phyloP scores from a whole-genome alignment of 345 rosid genomes.

The Corchorus olitorius region DNA sequence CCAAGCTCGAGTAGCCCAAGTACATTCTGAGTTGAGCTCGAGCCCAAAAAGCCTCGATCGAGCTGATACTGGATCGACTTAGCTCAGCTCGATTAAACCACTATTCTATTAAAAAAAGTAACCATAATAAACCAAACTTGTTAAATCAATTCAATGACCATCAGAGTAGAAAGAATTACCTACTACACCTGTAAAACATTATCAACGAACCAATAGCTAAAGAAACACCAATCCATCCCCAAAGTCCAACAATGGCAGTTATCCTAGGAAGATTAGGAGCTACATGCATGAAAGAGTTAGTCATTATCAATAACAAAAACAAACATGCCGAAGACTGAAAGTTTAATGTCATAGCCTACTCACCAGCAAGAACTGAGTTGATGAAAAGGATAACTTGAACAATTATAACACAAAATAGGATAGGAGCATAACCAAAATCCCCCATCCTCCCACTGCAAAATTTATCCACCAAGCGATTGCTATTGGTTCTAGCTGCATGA shows the following conservation, averaged over 20 bases:
- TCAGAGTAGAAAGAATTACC: conserved; percentile 51
- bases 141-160: conserved; percentile 14
- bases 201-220: conserved; percentile 58
- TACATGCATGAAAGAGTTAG: conserved; percentile 36
- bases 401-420: conserved; percentile 56
- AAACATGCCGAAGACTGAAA: conserved; percentile 9
- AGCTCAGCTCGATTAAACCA: too few relatives aligned
- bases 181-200: conserved; percentile 69
- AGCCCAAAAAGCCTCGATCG: too few relatives aligned
- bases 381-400: conserved; percentile 56
- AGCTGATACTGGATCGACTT: too few relatives aligned
- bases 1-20: too few relatives aligned
- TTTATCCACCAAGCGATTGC: conserved; percentile 46
- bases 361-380: conserved; percentile 75
- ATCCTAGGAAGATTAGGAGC: conserved; percentile 81
- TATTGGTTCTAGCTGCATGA: conserved; percentile 48
- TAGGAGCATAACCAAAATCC: conserved; percentile 71
- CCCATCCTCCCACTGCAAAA: conserved; percentile 53
- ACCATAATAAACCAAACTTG: conserved; percentile 9
- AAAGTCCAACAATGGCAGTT: conserved; percentile 82
- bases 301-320: conserved; percentile 20
- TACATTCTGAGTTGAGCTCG: too few relatives aligned
- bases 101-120: not conserved
- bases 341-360: conserved; percentile 24
- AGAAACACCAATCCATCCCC: conserved; percentile 81